Evolutionary conservation across 2,329 filamentous ascomycete genomes (phyloP), one percentile per base, ranked within the genome.

Genomic region (Alternaria brassicicola): DNA sequence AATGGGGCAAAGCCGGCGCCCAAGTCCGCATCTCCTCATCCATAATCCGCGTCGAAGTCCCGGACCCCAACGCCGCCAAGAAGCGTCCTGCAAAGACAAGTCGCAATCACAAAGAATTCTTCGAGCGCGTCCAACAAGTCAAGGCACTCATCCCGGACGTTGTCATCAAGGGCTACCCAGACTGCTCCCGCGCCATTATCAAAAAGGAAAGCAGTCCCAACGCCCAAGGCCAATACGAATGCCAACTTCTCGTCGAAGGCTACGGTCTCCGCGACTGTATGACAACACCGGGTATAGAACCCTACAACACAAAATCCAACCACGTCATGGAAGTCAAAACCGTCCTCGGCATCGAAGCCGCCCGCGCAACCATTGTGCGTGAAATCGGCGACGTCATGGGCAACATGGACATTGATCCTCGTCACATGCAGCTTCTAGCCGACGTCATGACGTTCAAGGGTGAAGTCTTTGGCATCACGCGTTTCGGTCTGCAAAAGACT

Each of bases 391-490:
- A 85, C 51, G 95, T 98, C 73, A 99, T 98, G 93, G 87, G 87
- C 33, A 88, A 89, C 75, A 97, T 99, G 93, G 88, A 87, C 77
- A 98, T 99, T 71, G 95, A 99, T 78, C 94, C 93, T 42, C 91
- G 95, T 55, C 95, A 99, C 80, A 98, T 99, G 93, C 90, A 97
- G 76, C 85, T 99, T 17, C 86, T 99, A 2, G 94, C 95, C 10
- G 95, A 99, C 72, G 93, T 97, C 52, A 99, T 99, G 95, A 98
- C 95, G 1, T 98, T 94, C 84, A 98, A 97, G 81, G 95, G 95
- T 49, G 94, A 98, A 68, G 91, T 99, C 0, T 85, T 97, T 17
- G 95, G 95, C 50, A 99, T 99, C 75, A 99, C 95, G 2, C 89
- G 95, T 30, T 98, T 98, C 77, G 95, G 95, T 50, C 84, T 99